Base-by-base conservation (phyloP, 345 rosid species). In the Gossypium herbaceum region DNA sequence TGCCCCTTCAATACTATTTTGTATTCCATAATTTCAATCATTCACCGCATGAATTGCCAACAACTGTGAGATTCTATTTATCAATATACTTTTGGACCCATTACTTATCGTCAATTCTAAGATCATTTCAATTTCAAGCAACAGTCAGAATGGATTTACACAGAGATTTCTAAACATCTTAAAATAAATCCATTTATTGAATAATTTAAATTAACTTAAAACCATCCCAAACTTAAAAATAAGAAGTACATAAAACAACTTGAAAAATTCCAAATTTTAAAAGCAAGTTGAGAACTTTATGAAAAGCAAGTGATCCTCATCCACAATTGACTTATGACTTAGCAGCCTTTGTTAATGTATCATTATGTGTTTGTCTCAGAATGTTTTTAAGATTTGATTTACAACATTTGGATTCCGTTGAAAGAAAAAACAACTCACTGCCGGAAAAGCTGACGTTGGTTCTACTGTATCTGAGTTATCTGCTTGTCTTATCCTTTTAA, bases 31-130 rank as follows among this genome's bases (percentile, higher is more conserved):
- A 34, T 34, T 68, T 73, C 79, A 86, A 83, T 79, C 78, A 82
- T 80, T 76, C 77, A 78, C 16, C 48, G n/a, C 41, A 73, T 78
- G 78, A 67, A 76, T 76, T 72, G 82, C 80, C 85, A 78, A 76
- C 84, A 72, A 83, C 80, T 57, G 22, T 44, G 29, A 76, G 85
- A 83, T 83, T 81, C 67, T 80, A 44, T 76, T 62, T 70, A 73
- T 71, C 25, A 13, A 65, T 73, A 51, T 75, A 29, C 45, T 75
- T 71, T 68, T 75, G 75, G 83, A 61, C 80, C 80, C 70, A 15
- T 73, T 47, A 5, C 10, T 64, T 44, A 24, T 51, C 25, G 48
- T 58, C 50, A 76, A 72, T 76, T 73, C 77, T 73, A 52, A 54
- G 5, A 78, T 20, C 68, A 68, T 79, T 77, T 20, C 41, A 34